A percentile compares a stretch with the other conserved stretches of the same genome.
Evolutionary conservation across 2,329 filamentous ascomycete genomes (phyloP).

Genomic region (Fusarium liriodendri): DNA sequence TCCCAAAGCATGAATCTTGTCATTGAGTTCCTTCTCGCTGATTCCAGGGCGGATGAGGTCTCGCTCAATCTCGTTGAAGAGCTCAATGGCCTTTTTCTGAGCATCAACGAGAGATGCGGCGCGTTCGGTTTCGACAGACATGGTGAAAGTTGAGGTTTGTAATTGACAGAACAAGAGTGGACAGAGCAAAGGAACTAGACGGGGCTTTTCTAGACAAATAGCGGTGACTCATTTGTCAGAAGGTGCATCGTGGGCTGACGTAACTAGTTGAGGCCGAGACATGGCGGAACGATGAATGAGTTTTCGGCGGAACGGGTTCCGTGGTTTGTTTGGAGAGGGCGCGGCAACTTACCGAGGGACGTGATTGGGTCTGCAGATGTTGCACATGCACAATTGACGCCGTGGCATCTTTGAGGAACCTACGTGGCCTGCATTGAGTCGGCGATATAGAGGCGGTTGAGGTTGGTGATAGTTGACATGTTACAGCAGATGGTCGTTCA

Average conservation of each 20-base stretch:
- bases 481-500: background rate
- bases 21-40: constrained; percentile 48
- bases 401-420: background rate
- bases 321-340: background rate
- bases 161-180: background rate
- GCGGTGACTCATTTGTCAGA: background rate
- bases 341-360: background rate
- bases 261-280: background rate
- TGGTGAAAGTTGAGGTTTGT: background rate
- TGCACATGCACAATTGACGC: background rate
- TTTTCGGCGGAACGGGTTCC: background rate
- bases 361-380: background rate
- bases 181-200: background rate
- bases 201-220: background rate
- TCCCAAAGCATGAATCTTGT: constrained; percentile 56
- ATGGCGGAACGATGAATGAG: background rate
- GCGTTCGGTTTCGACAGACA: constrained; percentile 1
- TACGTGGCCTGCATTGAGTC: background rate
- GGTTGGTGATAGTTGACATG: background rate
- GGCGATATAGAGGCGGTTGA: background rate
- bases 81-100: constrained; percentile 56
- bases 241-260: background rate
- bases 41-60: background rate
- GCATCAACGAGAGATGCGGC: constrained; percentile 53
- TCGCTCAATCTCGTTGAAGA: constrained; percentile 60